These are phyloP conservation scores for Zygoascus tannicola DNA, from an alignment of 805 yeast genomes.

Conservation along the genomic window DNA sequence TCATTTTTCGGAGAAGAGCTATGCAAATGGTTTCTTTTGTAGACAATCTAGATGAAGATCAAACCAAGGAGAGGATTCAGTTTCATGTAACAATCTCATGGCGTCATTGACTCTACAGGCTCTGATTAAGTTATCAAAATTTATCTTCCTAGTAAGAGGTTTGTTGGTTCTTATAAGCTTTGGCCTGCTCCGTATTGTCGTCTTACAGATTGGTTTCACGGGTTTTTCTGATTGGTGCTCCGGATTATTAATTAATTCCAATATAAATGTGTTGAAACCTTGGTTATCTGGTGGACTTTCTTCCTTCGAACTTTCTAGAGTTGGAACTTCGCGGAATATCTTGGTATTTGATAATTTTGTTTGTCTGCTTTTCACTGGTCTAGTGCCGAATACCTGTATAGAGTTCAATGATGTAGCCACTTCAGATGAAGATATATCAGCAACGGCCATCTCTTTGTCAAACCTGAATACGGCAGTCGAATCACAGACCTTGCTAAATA, in stretches of 20 bases:
- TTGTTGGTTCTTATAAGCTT: neutral
- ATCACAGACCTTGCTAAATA: conserved; percentile 15
- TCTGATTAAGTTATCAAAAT: neutral
- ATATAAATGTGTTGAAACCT: neutral
- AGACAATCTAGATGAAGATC: neutral
- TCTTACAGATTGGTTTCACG: too few relatives aligned
- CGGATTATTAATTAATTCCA: neutral
- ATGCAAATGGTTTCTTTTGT: too few relatives aligned
- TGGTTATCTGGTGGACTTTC: neutral
- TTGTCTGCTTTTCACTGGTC: neutral
- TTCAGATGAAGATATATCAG: neutral
- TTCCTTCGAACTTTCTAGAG: neutral
- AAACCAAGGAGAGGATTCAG: neutral
- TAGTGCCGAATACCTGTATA: neutral
- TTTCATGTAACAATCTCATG: too few relatives aligned
- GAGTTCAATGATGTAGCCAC: neutral
- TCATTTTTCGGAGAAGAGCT: too few relatives aligned
- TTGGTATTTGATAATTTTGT: too few relatives aligned
- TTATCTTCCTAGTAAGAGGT: neutral
- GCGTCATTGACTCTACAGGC: neutral
- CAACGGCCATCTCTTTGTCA: conserved; percentile 12
- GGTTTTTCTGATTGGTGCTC: neutral
- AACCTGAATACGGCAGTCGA: conserved; percentile 5
- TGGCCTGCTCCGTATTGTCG: neutral
- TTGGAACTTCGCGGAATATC: neutral